phyloP scores from a whole-genome alignment of 768 basidiomycete genomes.

The Rickenella mellea region DNA sequence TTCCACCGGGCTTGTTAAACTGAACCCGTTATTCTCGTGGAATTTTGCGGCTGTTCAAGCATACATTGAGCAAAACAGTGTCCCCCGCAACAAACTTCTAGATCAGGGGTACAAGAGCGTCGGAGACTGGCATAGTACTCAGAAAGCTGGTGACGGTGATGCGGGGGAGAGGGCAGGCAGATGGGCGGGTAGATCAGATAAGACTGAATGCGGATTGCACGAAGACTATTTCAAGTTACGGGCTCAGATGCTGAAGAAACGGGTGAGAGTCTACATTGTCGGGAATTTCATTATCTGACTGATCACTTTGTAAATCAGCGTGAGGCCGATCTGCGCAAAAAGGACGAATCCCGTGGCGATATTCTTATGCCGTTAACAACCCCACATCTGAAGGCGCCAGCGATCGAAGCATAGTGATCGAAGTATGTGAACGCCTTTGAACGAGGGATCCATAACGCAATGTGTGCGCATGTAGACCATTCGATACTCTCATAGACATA shows the following conservation, averaged over 20 bases:
- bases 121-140: slow-evolving; percentile 96
- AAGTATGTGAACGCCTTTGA: no score
- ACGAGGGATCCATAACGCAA: no score
- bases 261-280: slow-evolving; percentile 8
- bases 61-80: slow-evolving; percentile 72
- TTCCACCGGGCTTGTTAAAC: slow-evolving; percentile 80
- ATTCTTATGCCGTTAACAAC: not conserved
- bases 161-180: slow-evolving; percentile 76
- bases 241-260: slow-evolving; percentile 19
- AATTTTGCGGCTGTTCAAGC: slow-evolving; percentile 74
- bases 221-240: slow-evolving; percentile 76
- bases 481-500: no score
- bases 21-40: slow-evolving; percentile 92
- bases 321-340: slow-evolving; percentile 15
- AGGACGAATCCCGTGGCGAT: slow-evolving; percentile 14
- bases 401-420: no score
- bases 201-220: slow-evolving; percentile 95
- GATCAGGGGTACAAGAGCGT: slow-evolving; percentile 90
- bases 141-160: slow-evolving; percentile 56
- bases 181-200: slow-evolving; percentile 77
- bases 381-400: not conserved
- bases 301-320: slow-evolving; percentile 8
- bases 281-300: not conserved
- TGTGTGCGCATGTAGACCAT: no score
- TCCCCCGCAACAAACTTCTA: slow-evolving; percentile 83